Base-by-base conservation (phyloP, 2,329 filamentous ascomycete species). In the Aspergillus calidoustus region DNA sequence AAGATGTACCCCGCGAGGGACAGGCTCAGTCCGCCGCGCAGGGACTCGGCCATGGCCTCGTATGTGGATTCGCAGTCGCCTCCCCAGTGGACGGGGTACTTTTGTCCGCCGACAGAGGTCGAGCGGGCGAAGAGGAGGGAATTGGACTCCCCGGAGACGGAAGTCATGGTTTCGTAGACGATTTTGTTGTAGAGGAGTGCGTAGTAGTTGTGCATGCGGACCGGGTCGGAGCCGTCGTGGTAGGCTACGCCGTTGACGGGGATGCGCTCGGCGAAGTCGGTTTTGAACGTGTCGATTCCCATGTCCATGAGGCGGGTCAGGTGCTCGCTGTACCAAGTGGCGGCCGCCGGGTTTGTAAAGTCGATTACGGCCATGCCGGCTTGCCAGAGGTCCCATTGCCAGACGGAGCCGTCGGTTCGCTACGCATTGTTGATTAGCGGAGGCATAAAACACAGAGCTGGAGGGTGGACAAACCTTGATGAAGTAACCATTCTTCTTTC, bases 301-400 rank as follows among this genome's bases (percentile, higher is more conserved):
- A 86, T 82, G 64, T 90, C 86, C 66, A 91, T 89, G 3, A 92
- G 82, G 3, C 81, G 81, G 57, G 86, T 82, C 46, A 92, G 80
- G 65, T 89, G 88, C 4, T 74, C 75, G 19, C 80, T 79, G 69
- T 87, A 92, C 90, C 90, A 92, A 28, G 80, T 75, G 59, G 83
- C 83, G 1, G 90, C 89, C 0, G 81, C 85, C 0, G 89, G 89
- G 74, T 91, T 92, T 7, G 90, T 92, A 71, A 92, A 89, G 70
- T 92, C 89, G 15, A 92, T 81, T 1, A 92, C 79, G 3, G 85
- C 89, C 89, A 92, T 92, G 41, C 90, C 90, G 1, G 89, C 88
- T 72, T 92, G 89, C 90, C 90, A 92, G 47, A 90, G 77, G 69
- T 92, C 89, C 87, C 89, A 91, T 75, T 92, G 89, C 86, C 87